phyloP scores from a whole-genome alignment of 2,329 filamentous ascomycete species.

The Lasiodiplodia gonubiensis region DNA sequence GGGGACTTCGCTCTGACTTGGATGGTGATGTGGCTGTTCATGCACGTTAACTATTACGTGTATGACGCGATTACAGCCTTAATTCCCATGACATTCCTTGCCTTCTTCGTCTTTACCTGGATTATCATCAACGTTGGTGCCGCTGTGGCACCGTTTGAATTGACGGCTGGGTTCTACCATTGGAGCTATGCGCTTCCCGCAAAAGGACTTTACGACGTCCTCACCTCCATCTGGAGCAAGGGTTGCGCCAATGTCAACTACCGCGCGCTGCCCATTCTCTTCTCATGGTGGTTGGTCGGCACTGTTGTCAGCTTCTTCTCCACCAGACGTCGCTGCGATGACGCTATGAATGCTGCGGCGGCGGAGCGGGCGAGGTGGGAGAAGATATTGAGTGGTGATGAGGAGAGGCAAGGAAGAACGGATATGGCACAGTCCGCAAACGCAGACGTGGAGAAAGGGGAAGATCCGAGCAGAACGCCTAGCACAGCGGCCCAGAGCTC shows the following conservation, averaged over 20 bases:
- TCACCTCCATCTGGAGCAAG: slow-evolving; percentile 50
- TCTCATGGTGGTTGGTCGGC: slow-evolving; percentile 47
- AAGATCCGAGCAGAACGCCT: slow-evolving; percentile 3
- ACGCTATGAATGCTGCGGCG: slow-evolving; percentile 2
- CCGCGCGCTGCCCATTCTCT: slow-evolving; percentile 52
- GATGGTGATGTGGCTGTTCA: slow-evolving; percentile 51
- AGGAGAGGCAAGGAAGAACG: background rate
- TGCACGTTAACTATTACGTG: slow-evolving; percentile 50
- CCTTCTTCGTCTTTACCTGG: slow-evolving; percentile 53
- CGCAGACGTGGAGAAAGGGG: slow-evolving; percentile 11
- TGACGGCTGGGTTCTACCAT: slow-evolving; percentile 47
- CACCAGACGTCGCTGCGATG: slow-evolving; percentile 5
- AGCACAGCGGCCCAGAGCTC: slow-evolving; percentile 8
- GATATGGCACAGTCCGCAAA: background rate
- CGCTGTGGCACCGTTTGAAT: slow-evolving; percentile 49
- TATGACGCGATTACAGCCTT: slow-evolving; percentile 50
- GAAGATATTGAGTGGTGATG: slow-evolving; percentile 21
- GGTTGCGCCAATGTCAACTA: slow-evolving; percentile 50
- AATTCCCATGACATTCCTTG: slow-evolving; percentile 45
- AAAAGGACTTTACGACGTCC: slow-evolving; percentile 46
- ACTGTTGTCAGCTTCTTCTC: slow-evolving; percentile 10
- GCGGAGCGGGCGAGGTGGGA: slow-evolving; percentile 18
- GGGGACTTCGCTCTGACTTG: slow-evolving; percentile 49
- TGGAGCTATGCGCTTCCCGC: slow-evolving; percentile 48
- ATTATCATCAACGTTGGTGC: slow-evolving; percentile 49